Evolutionary conservation across 1,284 basidiomycete species (phyloP), one percentile per base, ranked within the genome.

Genomic region (Ganoderma boninense): DNA sequence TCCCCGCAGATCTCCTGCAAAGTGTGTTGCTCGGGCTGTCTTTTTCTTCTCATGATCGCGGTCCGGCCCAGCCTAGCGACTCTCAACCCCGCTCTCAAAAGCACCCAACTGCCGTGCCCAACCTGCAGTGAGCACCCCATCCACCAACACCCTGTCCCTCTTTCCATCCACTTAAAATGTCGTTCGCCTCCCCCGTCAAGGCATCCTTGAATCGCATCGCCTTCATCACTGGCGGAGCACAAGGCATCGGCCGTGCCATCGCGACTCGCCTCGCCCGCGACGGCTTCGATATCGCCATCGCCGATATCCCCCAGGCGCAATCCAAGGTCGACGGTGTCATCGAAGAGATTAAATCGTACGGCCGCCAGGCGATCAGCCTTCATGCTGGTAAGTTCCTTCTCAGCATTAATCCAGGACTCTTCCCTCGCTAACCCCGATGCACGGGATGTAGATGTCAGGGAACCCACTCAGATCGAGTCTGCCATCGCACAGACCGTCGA

Each of bases 201-300:
- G 75, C 79, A 40, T 75, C 79, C 11, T 72, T 79, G 60, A 76
- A 76, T 26, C 76, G 78, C 65, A 77, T 77, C 68, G 84, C 83
- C 11, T 81, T 85, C 76, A 76, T 84, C 56, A 85, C 84, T 0
- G 83, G 84, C 29, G 81, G 79, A 7, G 81, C 79, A 4, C 83
- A 83, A 74, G 84, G 85, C 52, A 84, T 86, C 65, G 84, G 85
- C 7, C 80, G 79, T 54, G 81, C 84, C 67, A 84, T 85, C 71
- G 80, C 84, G 26, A 69, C 80, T 62, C 80, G 84, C 60, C 82
- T 87, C 67, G 82, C 84, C 32, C 65, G 77, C 56, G 82, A 85
- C 67, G 84, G 84, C 7, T 80, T 79, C 75, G 80, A 82, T 69
- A 69, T 85, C 69, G 79, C 80, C 49, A 78, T 85, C 67, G 82